These are phyloP conservation scores for Neonectria hederae DNA, from an alignment of 2,329 filamentous ascomycete genomes.

Conservation along the genomic window DNA sequence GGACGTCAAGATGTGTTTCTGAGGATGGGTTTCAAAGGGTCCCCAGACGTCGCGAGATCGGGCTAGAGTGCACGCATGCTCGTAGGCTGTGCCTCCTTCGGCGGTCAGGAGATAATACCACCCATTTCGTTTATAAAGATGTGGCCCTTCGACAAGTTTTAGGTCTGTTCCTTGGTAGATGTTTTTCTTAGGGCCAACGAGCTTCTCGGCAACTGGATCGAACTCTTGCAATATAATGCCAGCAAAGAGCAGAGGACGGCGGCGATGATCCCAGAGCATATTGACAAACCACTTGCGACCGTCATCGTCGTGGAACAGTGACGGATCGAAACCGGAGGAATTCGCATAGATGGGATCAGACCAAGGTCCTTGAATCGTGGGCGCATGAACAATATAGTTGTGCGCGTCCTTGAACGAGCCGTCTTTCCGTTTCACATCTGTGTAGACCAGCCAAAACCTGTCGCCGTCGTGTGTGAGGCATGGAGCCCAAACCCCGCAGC, in stretches of 20 bases:
- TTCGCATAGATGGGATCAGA: slow-evolving; percentile 68
- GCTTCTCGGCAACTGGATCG: slow-evolving; percentile 56
- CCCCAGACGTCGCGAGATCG: slow-evolving; percentile 64
- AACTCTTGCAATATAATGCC: slow-evolving; percentile 69
- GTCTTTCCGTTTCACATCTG: slow-evolving; percentile 73
- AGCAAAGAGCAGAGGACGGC: slow-evolving; percentile 58
- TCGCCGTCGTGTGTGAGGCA: slow-evolving; percentile 70
- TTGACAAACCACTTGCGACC: slow-evolving; percentile 67
- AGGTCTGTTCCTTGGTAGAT: slow-evolving; percentile 66
- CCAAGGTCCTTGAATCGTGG: slow-evolving; percentile 67
- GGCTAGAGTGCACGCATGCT: slow-evolving; percentile 69
- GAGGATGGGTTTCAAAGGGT: slow-evolving; percentile 68
- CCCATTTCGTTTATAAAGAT: slow-evolving; percentile 66
- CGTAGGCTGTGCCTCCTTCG: slow-evolving; percentile 68
- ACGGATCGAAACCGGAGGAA: slow-evolving; percentile 71
- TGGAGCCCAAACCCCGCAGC: slow-evolving; percentile 71
- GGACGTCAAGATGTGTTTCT: slow-evolving; percentile 65
- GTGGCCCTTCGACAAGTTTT: slow-evolving; percentile 64
- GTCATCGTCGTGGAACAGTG: slow-evolving; percentile 66
- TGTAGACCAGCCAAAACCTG: slow-evolving; percentile 71
- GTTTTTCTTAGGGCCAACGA: slow-evolving; percentile 65
- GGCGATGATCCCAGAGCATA: slow-evolving; percentile 65
- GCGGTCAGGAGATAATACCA: slow-evolving; percentile 70
- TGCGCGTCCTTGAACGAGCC: slow-evolving; percentile 71
- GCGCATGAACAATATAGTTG: slow-evolving; percentile 69